These are phyloP conservation scores for Termitomyces sp. DNA, from an alignment of 768 basidiomycete species.

Conservation along the genomic window DNA sequence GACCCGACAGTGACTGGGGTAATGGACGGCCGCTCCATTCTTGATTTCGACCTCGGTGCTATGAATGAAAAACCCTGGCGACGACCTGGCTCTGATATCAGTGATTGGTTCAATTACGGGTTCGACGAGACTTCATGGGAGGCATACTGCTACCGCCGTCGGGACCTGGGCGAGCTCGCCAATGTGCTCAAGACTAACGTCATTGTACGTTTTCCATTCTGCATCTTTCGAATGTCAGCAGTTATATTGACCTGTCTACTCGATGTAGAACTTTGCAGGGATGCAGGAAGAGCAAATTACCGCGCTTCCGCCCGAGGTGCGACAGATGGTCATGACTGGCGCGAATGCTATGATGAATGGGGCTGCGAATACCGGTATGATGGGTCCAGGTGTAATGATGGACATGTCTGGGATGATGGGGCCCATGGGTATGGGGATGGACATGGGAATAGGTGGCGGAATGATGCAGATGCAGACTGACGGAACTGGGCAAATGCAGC, in stretches of 20 bases:
- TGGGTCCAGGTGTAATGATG: constrained; percentile 73
- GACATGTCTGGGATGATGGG: constrained; percentile 64
- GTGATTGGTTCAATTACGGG: constrained; percentile 99
- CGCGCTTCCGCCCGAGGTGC: constrained; percentile 74
- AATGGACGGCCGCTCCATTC: constrained; percentile 72
- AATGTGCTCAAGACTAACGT: constrained; percentile 80
- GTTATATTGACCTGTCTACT: constrained; percentile 4
- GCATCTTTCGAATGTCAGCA: neutral
- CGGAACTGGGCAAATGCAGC: constrained; percentile 25
- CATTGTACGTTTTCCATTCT: constrained; percentile 45
- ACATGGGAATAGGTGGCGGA: constrained; percentile 56
- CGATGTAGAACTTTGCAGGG: constrained; percentile 64
- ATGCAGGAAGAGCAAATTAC: constrained; percentile 80
- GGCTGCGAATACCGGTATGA: constrained; percentile 52
- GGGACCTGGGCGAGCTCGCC: constrained; percentile 76
- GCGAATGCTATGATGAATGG: constrained; percentile 74
- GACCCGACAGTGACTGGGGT: constrained; percentile 63
- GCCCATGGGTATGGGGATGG: constrained; percentile 58
- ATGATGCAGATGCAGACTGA: constrained; percentile 54
- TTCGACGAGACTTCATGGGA: constrained; percentile 98
- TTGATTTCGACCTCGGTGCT: constrained; percentile 76
- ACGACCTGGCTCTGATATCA: constrained; percentile 84
- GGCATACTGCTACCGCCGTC: constrained; percentile 80
- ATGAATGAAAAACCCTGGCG: constrained; percentile 88
- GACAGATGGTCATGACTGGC: constrained; percentile 84